Evolutionary conservation across 495 filamentous ascomycete genomes (phyloP).

Genomic region (Monascus purpureus): DNA sequence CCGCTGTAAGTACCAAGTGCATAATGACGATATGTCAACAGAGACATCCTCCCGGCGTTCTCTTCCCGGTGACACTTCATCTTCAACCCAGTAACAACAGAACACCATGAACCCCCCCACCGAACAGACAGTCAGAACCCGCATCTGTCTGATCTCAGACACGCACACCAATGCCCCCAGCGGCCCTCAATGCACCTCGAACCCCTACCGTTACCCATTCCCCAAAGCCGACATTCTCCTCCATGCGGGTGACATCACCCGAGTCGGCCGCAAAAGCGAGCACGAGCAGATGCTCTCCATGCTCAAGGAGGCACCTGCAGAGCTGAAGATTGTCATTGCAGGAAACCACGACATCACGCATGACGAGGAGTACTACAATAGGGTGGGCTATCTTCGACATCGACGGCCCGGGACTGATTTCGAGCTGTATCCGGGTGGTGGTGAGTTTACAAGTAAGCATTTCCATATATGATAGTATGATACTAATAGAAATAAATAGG

Average conservation of each 20-base stretch:
- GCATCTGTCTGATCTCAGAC: constrained; percentile 48
- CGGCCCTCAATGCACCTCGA: constrained; percentile 9
- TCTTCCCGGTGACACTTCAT: background rate
- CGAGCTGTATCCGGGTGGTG: background rate
- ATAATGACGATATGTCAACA: too few relatives aligned
- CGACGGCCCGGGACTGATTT: constrained; percentile 6
- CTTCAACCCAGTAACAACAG: background rate
- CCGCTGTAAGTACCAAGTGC: too few relatives aligned
- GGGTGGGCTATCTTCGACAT: constrained; percentile 19
- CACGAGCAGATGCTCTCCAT: constrained; percentile 38
- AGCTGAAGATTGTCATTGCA: constrained; percentile 65
- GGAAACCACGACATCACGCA: constrained; percentile 72
- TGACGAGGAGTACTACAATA: constrained; percentile 38
- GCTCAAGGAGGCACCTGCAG: constrained; percentile 41
- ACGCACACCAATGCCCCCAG: constrained; percentile 37
- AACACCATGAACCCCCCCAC: constrained; percentile 2
- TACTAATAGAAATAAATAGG: too few relatives aligned
- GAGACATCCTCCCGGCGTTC: too few relatives aligned
- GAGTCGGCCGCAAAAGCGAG: constrained; percentile 40
- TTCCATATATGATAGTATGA: too few relatives aligned
- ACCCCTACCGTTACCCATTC: constrained; percentile 31
- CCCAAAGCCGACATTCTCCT: constrained; percentile 50
- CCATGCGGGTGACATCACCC: constrained; percentile 64
- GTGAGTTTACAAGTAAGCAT: constrained; percentile 8
- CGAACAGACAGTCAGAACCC: too few relatives aligned